A percentile compares a stretch with the other conserved stretches of the same genome.
Conservation (phyloP, 139 green algal genomes). For the Asterochloris erici region DNA sequence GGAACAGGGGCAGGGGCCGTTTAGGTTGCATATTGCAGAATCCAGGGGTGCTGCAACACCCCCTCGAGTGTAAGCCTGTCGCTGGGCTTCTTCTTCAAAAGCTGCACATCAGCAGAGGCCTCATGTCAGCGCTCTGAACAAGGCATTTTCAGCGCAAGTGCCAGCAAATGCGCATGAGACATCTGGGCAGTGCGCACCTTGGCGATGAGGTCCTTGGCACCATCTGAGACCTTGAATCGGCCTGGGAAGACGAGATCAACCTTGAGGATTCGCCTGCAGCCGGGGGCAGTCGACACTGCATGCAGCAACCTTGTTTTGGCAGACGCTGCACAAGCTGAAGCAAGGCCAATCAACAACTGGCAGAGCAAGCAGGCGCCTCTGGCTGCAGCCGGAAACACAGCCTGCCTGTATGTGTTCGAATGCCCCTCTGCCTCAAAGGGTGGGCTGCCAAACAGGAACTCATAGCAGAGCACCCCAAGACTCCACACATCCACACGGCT, state of each 20-base stretch:
- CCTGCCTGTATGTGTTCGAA: constrained; percentile 63
- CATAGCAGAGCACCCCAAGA: constrained; percentile 93
- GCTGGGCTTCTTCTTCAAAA: constrained; percentile 75
- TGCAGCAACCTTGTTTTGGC: too few relatives aligned
- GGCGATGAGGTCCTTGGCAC: constrained; percentile 83
- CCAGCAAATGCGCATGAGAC: neutral
- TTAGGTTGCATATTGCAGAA: constrained; percentile 47
- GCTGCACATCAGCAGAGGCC: constrained; percentile 35
- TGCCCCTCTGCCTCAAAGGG: constrained; percentile 94
- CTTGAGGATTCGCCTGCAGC: constrained; percentile 66
- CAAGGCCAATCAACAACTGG: too few relatives aligned
- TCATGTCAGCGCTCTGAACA: neutral
- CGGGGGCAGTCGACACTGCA: too few relatives aligned
- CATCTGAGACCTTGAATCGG: constrained; percentile 43
- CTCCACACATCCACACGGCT: constrained; percentile 91
- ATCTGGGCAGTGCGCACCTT: constrained; percentile 34
- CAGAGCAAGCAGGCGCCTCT: too few relatives aligned
- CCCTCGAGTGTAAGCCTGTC: constrained; percentile 63
- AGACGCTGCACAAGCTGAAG: too few relatives aligned
- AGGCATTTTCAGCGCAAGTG: neutral
- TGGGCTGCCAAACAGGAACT: constrained; percentile 91
- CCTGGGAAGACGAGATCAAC: constrained; percentile 88
- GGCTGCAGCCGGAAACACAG: too few relatives aligned
- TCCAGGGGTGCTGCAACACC: constrained; percentile 87
- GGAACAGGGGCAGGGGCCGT: neutral